Evolutionary conservation across 805 yeast species (phyloP).

Genomic region (Wickerhamiella occidentalis): DNA sequence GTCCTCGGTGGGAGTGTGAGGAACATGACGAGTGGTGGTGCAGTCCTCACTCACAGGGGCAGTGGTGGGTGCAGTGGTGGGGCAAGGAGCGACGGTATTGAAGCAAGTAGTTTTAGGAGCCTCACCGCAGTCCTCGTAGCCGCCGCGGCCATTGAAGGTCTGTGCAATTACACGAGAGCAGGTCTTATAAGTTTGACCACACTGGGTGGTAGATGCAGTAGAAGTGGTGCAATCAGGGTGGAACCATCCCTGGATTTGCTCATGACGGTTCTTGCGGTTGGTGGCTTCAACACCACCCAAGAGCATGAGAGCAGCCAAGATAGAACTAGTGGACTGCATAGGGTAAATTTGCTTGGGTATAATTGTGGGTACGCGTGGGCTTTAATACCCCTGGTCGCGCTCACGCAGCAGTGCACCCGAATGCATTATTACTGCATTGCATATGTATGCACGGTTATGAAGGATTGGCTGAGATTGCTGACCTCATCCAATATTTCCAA

Average conservation of each 20-base stretch:
- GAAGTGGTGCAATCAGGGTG: slow-evolving; percentile 1
- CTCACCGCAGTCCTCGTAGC: neutral
- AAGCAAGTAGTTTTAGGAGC: neutral
- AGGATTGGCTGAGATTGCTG: neutral
- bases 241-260: neutral
- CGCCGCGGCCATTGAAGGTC: neutral
- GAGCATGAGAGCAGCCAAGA: slow-evolving; percentile 5
- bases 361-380: neutral
- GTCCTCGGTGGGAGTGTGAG: neutral
- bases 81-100: neutral
- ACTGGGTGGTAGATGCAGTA: neutral
- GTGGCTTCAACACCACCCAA: slow-evolving; percentile 1
- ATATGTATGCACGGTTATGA: slow-evolving; percentile 1
- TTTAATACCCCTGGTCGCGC: neutral
- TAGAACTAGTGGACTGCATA: neutral
- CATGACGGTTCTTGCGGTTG: neutral
- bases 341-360: neutral
- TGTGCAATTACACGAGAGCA: neutral
- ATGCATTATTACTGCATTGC: neutral
- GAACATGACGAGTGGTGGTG: neutral
- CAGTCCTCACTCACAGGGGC: neutral
- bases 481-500: no score
- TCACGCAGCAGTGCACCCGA: neutral
- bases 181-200: neutral
- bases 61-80: neutral